Evolutionary conservation across 352 stramenopile species (phyloP).

Genomic region (Phytophthora crassamura): DNA sequence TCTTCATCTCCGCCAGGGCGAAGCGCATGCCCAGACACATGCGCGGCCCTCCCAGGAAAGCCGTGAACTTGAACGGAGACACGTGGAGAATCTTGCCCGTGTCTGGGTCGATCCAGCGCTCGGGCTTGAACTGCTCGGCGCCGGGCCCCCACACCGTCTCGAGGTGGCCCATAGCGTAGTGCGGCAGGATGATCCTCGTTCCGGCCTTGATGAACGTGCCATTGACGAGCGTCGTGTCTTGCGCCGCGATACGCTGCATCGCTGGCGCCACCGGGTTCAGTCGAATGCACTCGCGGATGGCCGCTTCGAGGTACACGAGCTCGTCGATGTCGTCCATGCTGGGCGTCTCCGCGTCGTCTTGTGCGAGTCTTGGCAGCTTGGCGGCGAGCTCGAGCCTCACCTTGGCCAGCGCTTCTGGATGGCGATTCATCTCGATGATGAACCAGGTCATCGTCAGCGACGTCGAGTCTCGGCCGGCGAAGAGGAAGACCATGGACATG

Average conservation of each 20-base stretch:
- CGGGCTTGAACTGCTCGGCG: constrained; percentile 50
- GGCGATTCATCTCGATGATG: constrained; percentile 72
- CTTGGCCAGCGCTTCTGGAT: constrained; percentile 44
- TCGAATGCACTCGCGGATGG: constrained; percentile 55
- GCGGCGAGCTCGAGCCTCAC: constrained; percentile 52
- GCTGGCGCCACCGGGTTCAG: constrained; percentile 50
- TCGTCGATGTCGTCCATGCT: constrained; percentile 43
- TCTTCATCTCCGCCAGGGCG: constrained; percentile 40
- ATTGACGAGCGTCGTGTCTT: constrained; percentile 71
- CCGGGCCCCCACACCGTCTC: constrained; percentile 59
- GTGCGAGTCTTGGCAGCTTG: constrained; percentile 51
- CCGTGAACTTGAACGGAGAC: constrained; percentile 48
- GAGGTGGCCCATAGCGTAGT: constrained; percentile 65
- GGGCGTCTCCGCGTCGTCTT: constrained; percentile 19
- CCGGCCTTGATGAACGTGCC: constrained; percentile 67
- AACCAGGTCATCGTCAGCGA: constrained; percentile 78
- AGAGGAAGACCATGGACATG: constrained; percentile 80
- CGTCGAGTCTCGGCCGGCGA: constrained; percentile 82
- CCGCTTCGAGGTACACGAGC: constrained; percentile 54
- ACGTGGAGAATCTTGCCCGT: constrained; percentile 31
- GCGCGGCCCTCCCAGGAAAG: constrained; percentile 52
- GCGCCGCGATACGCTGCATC: constrained; percentile 43
- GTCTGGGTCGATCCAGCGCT: constrained; percentile 54
- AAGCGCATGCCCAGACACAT: constrained; percentile 52
- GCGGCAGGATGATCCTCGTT: constrained; percentile 57